A percentile compares a stretch with the other conserved stretches of the same genome.
Evolutionary conservation across 1,284 basidiomycete species (phyloP).

Genomic region (Pterulicium gracile): DNA sequence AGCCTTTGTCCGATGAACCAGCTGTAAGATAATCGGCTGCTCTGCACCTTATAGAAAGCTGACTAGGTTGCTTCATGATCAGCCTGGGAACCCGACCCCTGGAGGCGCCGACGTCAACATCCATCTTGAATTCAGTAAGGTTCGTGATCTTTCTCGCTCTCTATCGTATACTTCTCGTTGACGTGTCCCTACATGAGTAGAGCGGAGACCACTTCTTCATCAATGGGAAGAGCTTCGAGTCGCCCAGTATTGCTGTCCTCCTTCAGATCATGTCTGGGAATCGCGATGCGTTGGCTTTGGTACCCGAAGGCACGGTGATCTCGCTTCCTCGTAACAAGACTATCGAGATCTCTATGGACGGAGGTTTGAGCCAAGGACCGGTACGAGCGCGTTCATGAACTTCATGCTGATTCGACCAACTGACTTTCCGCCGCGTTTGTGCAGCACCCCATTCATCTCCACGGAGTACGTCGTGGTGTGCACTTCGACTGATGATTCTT

Average conservation of each 20-base stretch:
- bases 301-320: constrained; percentile 17
- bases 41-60: not conserved
- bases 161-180: not conserved
- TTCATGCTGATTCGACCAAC: not conserved
- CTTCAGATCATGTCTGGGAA: constrained; percentile 17
- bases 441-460: constrained; percentile 26
- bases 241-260: constrained; percentile 20
- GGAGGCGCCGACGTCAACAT: constrained; percentile 22
- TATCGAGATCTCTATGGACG: constrained; percentile 18
- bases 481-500: not conserved
- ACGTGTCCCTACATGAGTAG: constrained; percentile 9
- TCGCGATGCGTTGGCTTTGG: constrained; percentile 12
- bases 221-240: constrained; percentile 10
- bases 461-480: constrained; percentile 18
- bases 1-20: constrained; percentile 14
- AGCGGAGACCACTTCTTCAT: constrained; percentile 5
- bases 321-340: constrained; percentile 17
- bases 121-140: constrained; percentile 11
- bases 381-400: constrained; percentile 9
- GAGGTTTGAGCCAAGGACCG: constrained; percentile 18
- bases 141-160: not conserved
- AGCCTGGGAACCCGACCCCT: constrained; percentile 16
- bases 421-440: not conserved
- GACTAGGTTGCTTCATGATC: not conserved
- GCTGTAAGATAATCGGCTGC: constrained; percentile 12